Evolutionary conservation across 306 rosid species (phyloP).

Genomic region (Vigna radiata): DNA sequence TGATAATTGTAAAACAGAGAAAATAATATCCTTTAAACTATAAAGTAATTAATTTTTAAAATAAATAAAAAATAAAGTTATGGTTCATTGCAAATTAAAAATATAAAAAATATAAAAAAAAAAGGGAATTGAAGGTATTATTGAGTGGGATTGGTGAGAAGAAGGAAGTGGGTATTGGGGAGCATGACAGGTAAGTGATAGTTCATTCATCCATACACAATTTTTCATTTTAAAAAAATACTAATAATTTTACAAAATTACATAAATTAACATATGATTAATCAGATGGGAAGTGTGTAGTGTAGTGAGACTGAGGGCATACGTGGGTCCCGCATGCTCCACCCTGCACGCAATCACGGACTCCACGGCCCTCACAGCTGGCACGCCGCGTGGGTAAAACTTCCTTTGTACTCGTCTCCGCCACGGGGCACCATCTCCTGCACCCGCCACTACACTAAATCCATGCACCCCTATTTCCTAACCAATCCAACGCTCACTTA

Average conservation of each 20-base stretch:
- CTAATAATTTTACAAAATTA: not conserved
- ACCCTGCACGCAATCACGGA: constrained; percentile 56
- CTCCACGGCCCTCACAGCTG: constrained; percentile 65
- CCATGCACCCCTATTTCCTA: not conserved
- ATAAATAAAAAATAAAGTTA: too few relatives aligned
- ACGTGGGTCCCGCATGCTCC: constrained; percentile 51
- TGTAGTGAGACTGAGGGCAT: constrained; percentile 15
- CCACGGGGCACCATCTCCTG: not conserved
- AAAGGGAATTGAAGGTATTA: constrained; percentile 11
- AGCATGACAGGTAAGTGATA: constrained; percentile 44
- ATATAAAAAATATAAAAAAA: not conserved
- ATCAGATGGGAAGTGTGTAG: not conserved
- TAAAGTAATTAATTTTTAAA: too few relatives aligned
- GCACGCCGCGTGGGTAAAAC: constrained; percentile 60
- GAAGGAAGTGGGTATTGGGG: constrained; percentile 34
- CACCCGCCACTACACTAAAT: not conserved
- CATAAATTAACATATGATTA: constrained; percentile 15
- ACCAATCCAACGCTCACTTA: not conserved
- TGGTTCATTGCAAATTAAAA: too few relatives aligned
- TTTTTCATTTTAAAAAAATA: not conserved
- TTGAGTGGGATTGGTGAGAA: constrained; percentile 40
- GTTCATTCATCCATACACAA: constrained; percentile 37
- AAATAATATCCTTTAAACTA: too few relatives aligned
- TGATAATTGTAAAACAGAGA: too few relatives aligned
- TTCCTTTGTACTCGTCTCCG: constrained; percentile 45